Conservation (phyloP, 495 filamentous ascomycete species). For the Cercophora sp. region DNA sequence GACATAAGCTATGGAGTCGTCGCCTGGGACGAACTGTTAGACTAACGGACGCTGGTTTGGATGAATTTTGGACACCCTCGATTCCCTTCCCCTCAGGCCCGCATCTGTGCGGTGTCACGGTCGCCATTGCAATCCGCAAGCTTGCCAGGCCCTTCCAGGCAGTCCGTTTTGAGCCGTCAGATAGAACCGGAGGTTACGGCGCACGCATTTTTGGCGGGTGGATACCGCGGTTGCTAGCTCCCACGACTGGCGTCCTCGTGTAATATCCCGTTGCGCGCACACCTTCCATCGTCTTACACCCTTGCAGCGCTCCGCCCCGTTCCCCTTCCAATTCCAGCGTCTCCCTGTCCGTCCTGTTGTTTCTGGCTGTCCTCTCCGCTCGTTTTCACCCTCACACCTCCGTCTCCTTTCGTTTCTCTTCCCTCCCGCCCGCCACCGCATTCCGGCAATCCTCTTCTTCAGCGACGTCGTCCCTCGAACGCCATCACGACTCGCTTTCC, state of each 20-base stretch:
- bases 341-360: slow-evolving; percentile 5
- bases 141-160: no score
- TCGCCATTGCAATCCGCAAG: neutral
- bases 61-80: no score
- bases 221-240: slow-evolving; percentile 8
- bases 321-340: slow-evolving; percentile 26
- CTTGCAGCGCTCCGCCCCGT: slow-evolving; percentile 31
- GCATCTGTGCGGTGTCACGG: slow-evolving; percentile 13
- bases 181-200: slow-evolving; percentile 3
- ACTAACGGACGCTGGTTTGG: no score
- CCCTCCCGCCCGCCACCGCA: slow-evolving; percentile 22
- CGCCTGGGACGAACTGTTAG: slow-evolving; percentile 3
- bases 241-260: slow-evolving; percentile 15
- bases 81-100: slow-evolving; percentile 7
- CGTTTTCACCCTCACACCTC: slow-evolving; percentile 21
- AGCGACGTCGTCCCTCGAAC: slow-evolving; percentile 31
- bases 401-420: slow-evolving; percentile 17
- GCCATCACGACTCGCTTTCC: slow-evolving; percentile 28
- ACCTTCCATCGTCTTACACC: slow-evolving; percentile 19
- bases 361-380: slow-evolving; percentile 15
- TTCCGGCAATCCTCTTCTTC: slow-evolving; percentile 21
- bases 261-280: slow-evolving; percentile 27
- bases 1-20: neutral
- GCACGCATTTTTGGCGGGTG: neutral
- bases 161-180: slow-evolving; percentile 3